Evolutionary conservation across 1,139 yeast species (phyloP).

Genomic region (Sugiyamaella pinicola): DNA sequence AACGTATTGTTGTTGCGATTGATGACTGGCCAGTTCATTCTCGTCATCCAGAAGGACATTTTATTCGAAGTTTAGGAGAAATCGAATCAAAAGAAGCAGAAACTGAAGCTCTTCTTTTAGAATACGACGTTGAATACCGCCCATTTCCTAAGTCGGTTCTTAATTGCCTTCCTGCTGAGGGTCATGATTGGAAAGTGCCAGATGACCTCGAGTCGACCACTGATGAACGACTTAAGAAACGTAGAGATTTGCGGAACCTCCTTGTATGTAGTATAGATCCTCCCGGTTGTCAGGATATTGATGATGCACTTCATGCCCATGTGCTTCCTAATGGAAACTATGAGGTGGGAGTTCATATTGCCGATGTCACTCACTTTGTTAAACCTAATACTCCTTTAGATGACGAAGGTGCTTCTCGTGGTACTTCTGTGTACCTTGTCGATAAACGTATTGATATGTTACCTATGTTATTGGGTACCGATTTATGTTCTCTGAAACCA

Average conservation of each 20-base stretch:
- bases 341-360: conserved; percentile 98
- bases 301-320: conserved; percentile 94
- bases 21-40: conserved; percentile 91
- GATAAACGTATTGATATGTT: conserved; percentile 99
- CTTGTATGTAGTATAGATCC: conserved; percentile 97
- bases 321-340: conserved; percentile 86
- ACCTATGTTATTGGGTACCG: conserved; percentile 93
- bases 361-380: conserved; percentile 97
- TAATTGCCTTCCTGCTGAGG: conserved; percentile 90
- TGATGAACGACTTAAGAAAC: conserved; percentile 45
- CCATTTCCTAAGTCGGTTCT: conserved; percentile 93
- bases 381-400: conserved; percentile 91
- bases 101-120: conserved; percentile 89
- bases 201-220: conserved; percentile 53
- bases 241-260: conserved; percentile 85
- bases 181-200: conserved; percentile 91
- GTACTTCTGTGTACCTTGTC: conserved; percentile 96
- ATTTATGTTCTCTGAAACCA: conserved; percentile 92
- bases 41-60: conserved; percentile 92
- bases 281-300: conserved; percentile 97
- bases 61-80: conserved; percentile 84
- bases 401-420: conserved; percentile 95
- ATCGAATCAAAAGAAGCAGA: conserved; percentile 94
- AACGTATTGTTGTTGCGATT: conserved; percentile 87
- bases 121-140: conserved; percentile 94